A percentile compares a stretch with the other conserved stretches of the same genome.
These are phyloP conservation scores for Pueraria montana DNA, from an alignment of 306 rosid species.

Conservation along the genomic window DNA sequence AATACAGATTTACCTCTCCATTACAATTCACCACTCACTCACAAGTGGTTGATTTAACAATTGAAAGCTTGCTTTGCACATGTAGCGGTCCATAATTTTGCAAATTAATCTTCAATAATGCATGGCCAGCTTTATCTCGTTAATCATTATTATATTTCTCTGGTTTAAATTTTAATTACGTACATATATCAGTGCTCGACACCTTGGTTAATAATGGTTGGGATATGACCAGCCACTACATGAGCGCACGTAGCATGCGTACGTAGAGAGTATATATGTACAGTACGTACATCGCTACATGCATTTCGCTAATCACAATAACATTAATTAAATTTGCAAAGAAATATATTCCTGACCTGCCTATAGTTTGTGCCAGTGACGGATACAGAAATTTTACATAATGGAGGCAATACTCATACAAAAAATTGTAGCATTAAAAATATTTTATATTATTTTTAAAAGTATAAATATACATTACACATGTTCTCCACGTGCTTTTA, in stretches of 20 bases:
- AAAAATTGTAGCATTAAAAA: no score
- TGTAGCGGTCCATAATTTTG: neutral
- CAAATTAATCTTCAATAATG: neutral
- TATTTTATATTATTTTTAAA: no score
- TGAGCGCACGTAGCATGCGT: neutral
- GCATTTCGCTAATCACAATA: neutral
- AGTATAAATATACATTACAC: no score
- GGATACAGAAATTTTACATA: no score
- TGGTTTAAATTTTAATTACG: neutral
- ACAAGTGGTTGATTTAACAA: constrained; percentile 29
- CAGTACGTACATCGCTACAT: no score
- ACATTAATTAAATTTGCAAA: neutral
- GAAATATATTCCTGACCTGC: no score
- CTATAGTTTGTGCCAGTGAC: no score
- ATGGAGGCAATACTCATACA: no score
- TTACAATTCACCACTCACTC: constrained; percentile 2
- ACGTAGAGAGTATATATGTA: no score
- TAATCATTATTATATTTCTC: neutral
- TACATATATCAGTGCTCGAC: neutral
- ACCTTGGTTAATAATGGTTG: constrained; percentile 8
- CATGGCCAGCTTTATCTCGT: constrained; percentile 10
- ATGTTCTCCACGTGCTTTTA: no score
- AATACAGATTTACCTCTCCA: neutral
- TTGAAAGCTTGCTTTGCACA: neutral
- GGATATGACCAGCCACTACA: neutral